phyloP scores from a whole-genome alignment of 306 rosid species.

The Acmispon strigosus region DNA sequence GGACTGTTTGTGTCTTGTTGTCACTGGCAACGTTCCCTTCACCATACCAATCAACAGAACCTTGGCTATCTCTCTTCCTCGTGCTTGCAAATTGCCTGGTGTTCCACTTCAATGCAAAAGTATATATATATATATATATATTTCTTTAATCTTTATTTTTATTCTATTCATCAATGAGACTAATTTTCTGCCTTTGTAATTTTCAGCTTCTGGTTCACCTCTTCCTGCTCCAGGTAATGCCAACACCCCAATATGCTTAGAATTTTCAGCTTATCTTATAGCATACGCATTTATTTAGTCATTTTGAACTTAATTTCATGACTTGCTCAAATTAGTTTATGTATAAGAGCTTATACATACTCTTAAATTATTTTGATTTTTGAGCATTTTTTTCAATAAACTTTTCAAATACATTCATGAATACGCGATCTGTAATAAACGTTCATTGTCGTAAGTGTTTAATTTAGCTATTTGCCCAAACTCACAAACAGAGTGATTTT shows the following conservation, averaged over 20 bases:
- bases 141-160: background rate
- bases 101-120: slow-evolving; percentile 81
- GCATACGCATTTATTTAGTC: no score
- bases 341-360: no score
- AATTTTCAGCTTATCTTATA: background rate
- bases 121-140: slow-evolving; percentile 8
- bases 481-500: background rate
- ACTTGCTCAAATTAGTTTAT: no score
- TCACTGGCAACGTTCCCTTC: slow-evolving; percentile 57
- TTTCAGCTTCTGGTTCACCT: slow-evolving; percentile 61
- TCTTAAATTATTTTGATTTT: no score
- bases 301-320: no score
- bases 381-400: no score
- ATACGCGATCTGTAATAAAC: no score
- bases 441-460: no score
- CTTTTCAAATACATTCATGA: no score
- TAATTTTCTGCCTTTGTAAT: background rate
- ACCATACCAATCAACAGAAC: slow-evolving; percentile 68
- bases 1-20: slow-evolving; percentile 70
- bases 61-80: slow-evolving; percentile 82
- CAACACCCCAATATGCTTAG: background rate
- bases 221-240: slow-evolving; percentile 77
- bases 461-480: no score
- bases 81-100: slow-evolving; percentile 75
- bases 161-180: background rate